Base-by-base conservation (phyloP, 495 filamentous ascomycete species). In the Lentithecium fluviatile region DNA sequence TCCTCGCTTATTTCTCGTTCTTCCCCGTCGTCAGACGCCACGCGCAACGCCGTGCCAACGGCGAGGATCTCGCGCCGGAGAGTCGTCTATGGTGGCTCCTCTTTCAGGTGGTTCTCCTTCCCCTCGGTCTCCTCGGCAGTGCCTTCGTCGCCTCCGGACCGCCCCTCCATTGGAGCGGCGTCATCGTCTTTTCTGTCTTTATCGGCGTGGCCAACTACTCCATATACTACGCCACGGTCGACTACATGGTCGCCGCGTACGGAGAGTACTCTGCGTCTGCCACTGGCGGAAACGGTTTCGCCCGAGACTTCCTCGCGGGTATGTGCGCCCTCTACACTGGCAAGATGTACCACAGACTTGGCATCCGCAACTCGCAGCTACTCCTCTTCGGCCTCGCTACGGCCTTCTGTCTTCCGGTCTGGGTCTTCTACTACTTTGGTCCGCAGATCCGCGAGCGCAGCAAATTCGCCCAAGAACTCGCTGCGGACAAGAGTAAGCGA, bases 261-360 rank as follows among this genome's bases (percentile, higher is more conserved):
- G 88, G 88, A 0, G 21, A 48, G 11, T 91, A 89, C 70, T 83
- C 86, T 29, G 86, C 88, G 1, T 90, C 87, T 0, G 88, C 88
- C 0, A 91, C 88, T 0, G 88, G 88, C 23, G 86, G 86, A 40
- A 89, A 89, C 63, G 86, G 84, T 53, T 88, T 80, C 79, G 77
- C 88, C 47, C 81, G 90, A 62, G 90, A 95, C 71, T 88, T 95
- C 74, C 75, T 95, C 8, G 90, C 90, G 53, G 90, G 90, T 77
- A 79, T 90, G 10, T 77, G 89, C 40, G 90, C 89, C n/a, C 78
- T 93, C 24, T 84, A 85, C 0, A 57, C 52, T 2, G 43, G 43
- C 10, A 50, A 50, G 11, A 90, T 89, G 75, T 88, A 55, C 50
- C 52, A 55, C 12, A 82, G 85, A 60, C 86, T 89, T 60, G 86